A percentile compares a stretch with the other conserved stretches of the same genome.
These are phyloP conservation scores for Xylaria hypoxylon DNA, from an alignment of 2,329 filamentous ascomycete genomes.

Conservation along the genomic window DNA sequence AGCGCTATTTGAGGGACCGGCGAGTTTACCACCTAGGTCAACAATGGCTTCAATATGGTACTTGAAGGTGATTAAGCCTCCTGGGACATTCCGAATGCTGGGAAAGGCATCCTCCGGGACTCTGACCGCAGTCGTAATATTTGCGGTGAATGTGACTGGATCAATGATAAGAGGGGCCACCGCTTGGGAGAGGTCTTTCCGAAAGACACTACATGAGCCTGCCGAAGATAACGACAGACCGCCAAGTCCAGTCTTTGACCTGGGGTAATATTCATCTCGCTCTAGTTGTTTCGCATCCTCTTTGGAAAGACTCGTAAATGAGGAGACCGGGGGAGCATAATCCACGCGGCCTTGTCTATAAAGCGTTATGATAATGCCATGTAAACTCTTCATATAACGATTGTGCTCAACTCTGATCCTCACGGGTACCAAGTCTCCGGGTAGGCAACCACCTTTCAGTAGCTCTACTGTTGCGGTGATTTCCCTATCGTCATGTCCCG, in stretches of 20 bases:
- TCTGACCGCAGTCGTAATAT: constrained; percentile 84
- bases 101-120: constrained; percentile 93
- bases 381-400: constrained; percentile 88
- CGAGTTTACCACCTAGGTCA: constrained; percentile 88
- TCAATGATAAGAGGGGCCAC: constrained; percentile 91
- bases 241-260: constrained; percentile 85
- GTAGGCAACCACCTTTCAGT: constrained; percentile 82
- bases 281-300: constrained; percentile 75
- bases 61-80: constrained; percentile 93
- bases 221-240: constrained; percentile 88
- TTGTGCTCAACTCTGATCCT: constrained; percentile 87
- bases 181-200: constrained; percentile 91
- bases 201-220: constrained; percentile 90
- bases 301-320: constrained; percentile 66
- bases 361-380: constrained; percentile 91
- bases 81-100: constrained; percentile 88
- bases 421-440: constrained; percentile 85
- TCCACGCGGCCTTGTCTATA: constrained; percentile 94
- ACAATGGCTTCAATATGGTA: constrained; percentile 95
- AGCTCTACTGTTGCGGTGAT: constrained; percentile 90
- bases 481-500: constrained; percentile 73
- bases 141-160: constrained; percentile 79
- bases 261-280: constrained; percentile 87
- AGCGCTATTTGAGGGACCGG: constrained; percentile 63
- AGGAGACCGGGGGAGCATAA: constrained; percentile 68